Base-by-base conservation (phyloP, 305 asterid species). In the Plantago lanceolata region DNA sequence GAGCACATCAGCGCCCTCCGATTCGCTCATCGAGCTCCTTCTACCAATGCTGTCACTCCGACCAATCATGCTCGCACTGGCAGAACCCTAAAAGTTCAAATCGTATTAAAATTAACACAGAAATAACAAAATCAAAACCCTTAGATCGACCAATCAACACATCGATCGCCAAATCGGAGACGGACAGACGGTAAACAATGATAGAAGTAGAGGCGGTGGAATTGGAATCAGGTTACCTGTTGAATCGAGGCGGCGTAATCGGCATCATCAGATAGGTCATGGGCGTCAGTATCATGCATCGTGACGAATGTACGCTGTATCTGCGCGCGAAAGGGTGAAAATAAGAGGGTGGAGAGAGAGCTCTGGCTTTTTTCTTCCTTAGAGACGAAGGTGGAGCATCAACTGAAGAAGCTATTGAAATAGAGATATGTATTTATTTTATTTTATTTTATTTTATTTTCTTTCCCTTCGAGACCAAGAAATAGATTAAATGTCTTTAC, bases 221-320 rank as follows among this genome's bases (percentile, higher is more conserved):
- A 68, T 12, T 48, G 68, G 57, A 56, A 60, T 81, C 37, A 20
- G 50, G 72, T 52, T 54, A 88, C 98, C 78, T 86, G 94, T 68
- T 84, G 93, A 67, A 84, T 75, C 58, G 96, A 92, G 17, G 96
- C 96, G 57, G 95, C 98, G 62, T 92, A 92, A 69, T 92, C 93
- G 65, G 85, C 89, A 48, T 92, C 96, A 70, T 92, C 96, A 14
- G 98, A 81, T 2, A 89, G 83, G 76, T 92, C 96, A 73, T 80
- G 76, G 54, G 76, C 70, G 49, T 92, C 96, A 12, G 82, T 64
- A 69, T 89, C 96, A 48, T 78, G 84, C 98, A 92, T 92, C 77
- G 64, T 24, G 8, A n/a, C 14, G 19, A 54, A 26, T 19, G 24
- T 51, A 18, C 28, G 6, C 69, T 28, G 56, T 71, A 65, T 58